Evolutionary conservation across 345 rosid genomes (phyloP).

Genomic region (Eucalyptus caleyi): DNA sequence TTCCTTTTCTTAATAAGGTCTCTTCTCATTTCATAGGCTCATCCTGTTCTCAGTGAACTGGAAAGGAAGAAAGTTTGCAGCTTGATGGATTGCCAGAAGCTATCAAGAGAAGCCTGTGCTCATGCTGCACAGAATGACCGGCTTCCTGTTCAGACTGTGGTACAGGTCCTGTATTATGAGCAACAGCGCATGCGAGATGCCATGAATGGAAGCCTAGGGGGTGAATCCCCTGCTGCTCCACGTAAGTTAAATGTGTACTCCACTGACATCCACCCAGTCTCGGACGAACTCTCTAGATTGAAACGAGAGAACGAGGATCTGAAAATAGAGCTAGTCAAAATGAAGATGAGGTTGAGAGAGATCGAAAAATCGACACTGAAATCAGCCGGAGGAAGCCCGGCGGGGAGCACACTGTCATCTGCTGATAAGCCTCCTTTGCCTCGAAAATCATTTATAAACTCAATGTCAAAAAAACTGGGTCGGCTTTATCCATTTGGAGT

Average conservation of each 20-base stretch:
- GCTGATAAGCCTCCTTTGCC: conserved; percentile 77
- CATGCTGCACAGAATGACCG: conserved; percentile 90
- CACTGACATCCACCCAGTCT: conserved; percentile 25
- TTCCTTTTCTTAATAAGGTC: background rate
- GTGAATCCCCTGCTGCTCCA: conserved; percentile 18
- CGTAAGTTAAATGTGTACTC: conserved; percentile 18
- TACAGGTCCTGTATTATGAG: conserved; percentile 88
- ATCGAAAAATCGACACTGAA: conserved; percentile 20
- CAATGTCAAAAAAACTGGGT: conserved; percentile 73
- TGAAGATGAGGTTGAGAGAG: conserved; percentile 87
- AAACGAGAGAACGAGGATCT: conserved; percentile 74
- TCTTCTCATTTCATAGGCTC: conserved; percentile 39
- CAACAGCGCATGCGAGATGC: conserved; percentile 78
- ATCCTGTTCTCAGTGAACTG: conserved; percentile 67
- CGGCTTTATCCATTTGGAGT: conserved; percentile 62
- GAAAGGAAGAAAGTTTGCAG: conserved; percentile 96
- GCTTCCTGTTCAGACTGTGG: conserved; percentile 86
- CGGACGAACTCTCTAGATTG: conserved; percentile 53
- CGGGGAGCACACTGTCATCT: conserved; percentile 1
- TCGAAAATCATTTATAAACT: conserved; percentile 62
- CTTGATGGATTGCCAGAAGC: conserved; percentile 92
- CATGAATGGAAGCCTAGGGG: conserved; percentile 23
- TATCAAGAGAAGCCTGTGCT: conserved; percentile 87
- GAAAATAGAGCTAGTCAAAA: conserved; percentile 60
- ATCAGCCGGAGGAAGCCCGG: conserved; percentile 21